Conservation (phyloP, 805 yeast species). For the Zygotorulaspora danielsina region DNA sequence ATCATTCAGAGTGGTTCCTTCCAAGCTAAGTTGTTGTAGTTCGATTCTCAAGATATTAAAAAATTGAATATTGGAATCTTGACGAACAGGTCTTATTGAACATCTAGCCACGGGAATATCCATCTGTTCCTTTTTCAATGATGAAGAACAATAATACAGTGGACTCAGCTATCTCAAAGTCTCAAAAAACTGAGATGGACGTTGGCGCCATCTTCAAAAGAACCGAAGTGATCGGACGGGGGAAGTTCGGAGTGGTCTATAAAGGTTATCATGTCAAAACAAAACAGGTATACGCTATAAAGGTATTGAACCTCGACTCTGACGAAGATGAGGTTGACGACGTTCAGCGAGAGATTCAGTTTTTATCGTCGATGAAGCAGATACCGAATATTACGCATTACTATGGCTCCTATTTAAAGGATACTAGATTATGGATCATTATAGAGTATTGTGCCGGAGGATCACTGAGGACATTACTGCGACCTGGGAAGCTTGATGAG, state of each 20-base stretch:
- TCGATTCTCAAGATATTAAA: no score
- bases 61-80: no score
- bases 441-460: conserved; percentile 99
- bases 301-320: conserved; percentile 86
- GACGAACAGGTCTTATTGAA: no score
- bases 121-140: no score
- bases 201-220: conserved; percentile 55
- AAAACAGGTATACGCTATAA: conserved; percentile 82
- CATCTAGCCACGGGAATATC: no score
- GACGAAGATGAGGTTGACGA: conserved; percentile 92
- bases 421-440: conserved; percentile 92
- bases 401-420: conserved; percentile 81
- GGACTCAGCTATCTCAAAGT: not conserved
- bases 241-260: conserved; percentile 95
- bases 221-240: conserved; percentile 89
- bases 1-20: no score
- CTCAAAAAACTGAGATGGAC: conserved; percentile 18
- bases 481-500: conserved; percentile 87
- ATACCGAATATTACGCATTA: conserved; percentile 92
- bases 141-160: conserved; percentile 2
- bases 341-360: conserved; percentile 88
- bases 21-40: no score
- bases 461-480: conserved; percentile 74
- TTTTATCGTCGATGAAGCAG: conserved; percentile 72
- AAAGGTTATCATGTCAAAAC: conserved; percentile 72